Conservation (phyloP, 2,329 filamentous ascomycete species). For the Xylariaceae sp. region DNA sequence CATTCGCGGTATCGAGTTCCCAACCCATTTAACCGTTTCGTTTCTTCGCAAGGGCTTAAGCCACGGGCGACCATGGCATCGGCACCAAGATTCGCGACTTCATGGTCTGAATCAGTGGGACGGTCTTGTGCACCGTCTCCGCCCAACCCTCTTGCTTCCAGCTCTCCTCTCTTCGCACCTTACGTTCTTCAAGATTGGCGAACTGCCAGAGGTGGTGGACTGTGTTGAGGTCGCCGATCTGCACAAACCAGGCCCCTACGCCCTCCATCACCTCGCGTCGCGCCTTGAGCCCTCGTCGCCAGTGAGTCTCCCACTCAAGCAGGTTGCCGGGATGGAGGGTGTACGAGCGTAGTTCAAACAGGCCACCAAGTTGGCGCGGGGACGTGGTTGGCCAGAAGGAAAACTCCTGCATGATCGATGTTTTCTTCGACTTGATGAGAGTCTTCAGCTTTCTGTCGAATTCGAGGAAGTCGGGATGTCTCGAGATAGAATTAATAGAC, state of each 20-base stretch:
- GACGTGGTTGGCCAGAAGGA: conserved; percentile 98
- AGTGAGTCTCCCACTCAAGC: conserved; percentile 98
- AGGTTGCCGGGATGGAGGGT: conserved; percentile 94
- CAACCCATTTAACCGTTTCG: not conserved
- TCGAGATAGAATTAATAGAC: conserved; percentile 81
- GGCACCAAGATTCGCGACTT: conserved; percentile 91
- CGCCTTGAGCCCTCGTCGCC: conserved; percentile 88
- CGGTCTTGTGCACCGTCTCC: conserved; percentile 97
- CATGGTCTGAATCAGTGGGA: conserved; percentile 95
- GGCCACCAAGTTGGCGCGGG: conserved; percentile 83
- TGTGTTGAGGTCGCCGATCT: conserved; percentile 96
- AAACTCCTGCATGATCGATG: conserved; percentile 98
- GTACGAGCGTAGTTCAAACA: conserved; percentile 97
- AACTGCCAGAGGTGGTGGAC: conserved; percentile 99
- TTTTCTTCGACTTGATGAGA: conserved; percentile 82
- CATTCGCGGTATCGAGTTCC: conserved; percentile 20
- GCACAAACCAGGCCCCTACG: conserved; percentile 97
- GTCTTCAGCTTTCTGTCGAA: conserved; percentile 84
- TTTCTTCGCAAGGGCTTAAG: conserved; percentile 49
- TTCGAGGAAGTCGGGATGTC: conserved; percentile 78
- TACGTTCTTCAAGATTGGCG: conserved; percentile 92
- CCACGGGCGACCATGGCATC: conserved; percentile 95
- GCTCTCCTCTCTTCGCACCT: conserved; percentile 86
- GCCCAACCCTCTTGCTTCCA: conserved; percentile 96
- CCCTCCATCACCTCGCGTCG: conserved; percentile 97